phyloP scores from a whole-genome alignment of 2,329 filamentous ascomycete species.

The Fusarium fujikuroi region DNA sequence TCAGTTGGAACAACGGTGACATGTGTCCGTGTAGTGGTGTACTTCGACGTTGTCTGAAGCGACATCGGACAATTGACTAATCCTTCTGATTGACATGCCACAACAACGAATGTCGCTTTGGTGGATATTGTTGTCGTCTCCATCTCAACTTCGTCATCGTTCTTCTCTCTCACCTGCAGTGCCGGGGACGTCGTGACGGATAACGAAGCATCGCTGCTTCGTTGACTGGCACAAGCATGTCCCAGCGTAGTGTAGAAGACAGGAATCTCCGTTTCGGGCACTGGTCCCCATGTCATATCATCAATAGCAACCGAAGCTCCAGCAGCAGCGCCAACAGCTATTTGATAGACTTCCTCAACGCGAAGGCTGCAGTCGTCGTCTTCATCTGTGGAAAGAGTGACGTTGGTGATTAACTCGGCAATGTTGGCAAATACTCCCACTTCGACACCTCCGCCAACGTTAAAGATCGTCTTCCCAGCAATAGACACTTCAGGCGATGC shows the following conservation, averaged over 20 bases:
- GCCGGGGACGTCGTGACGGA: slow-evolving; percentile 25
- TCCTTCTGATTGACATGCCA: slow-evolving; percentile 55
- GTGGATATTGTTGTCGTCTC: slow-evolving; percentile 55
- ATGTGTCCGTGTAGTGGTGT: slow-evolving; percentile 52
- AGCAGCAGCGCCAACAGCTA: slow-evolving; percentile 64
- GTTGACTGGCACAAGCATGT: slow-evolving; percentile 53
- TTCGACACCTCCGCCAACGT: background rate
- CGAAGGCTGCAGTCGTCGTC: background rate
- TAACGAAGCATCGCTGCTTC: slow-evolving; percentile 13
- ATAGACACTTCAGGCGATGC: background rate
- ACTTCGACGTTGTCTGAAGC: slow-evolving; percentile 57
- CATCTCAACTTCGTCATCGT: slow-evolving; percentile 42
- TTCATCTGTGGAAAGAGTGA: background rate
- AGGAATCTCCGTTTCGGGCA: slow-evolving; percentile 57
- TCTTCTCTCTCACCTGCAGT: background rate
- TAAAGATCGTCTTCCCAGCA: background rate
- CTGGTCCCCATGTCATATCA: slow-evolving; percentile 60
- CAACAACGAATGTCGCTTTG: slow-evolving; percentile 55
- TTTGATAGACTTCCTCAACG: slow-evolving; percentile 56
- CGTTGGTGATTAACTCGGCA: background rate
- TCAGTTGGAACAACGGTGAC: slow-evolving; percentile 55
- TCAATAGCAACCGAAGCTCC: slow-evolving; percentile 61
- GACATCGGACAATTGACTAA: slow-evolving; percentile 62
- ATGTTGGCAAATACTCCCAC: background rate
- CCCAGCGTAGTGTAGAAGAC: slow-evolving; percentile 64